Percentiles rank a stretch among this genome's conserved stretches.
phyloP scores from a whole-genome alignment of 805 yeast genomes.

The Saccharomyces paradoxus region DNA sequence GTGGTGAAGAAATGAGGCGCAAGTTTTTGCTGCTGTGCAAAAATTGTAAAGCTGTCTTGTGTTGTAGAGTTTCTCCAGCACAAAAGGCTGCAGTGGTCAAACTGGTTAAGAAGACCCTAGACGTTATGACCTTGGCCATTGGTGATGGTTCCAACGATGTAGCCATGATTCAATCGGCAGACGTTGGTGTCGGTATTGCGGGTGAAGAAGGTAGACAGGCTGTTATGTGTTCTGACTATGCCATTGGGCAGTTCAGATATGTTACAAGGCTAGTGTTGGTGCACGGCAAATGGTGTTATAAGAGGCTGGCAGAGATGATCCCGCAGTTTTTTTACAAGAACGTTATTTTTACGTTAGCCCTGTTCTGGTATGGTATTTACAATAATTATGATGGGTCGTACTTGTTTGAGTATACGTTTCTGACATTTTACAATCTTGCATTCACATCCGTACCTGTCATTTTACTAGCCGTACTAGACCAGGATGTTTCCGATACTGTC shows the following conservation, averaged over 20 bases:
- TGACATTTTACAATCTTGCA: constrained; percentile 77
- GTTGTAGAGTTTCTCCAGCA: constrained; percentile 84
- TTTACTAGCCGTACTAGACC: constrained; percentile 69
- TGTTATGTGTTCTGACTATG: constrained; percentile 82
- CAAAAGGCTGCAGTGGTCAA: constrained; percentile 79
- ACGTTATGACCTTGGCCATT: constrained; percentile 79
- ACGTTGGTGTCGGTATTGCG: constrained; percentile 83
- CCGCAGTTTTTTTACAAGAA: constrained; percentile 77
- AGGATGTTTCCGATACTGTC: constrained; percentile 65
- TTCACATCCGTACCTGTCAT: constrained; percentile 77
- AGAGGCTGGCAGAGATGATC: constrained; percentile 74
- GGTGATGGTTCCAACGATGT: constrained; percentile 90
- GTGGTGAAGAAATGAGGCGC: constrained; percentile 37
- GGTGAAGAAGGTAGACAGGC: constrained; percentile 92
- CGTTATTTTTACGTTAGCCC: constrained; percentile 62
- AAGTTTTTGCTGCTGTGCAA: constrained; percentile 67
- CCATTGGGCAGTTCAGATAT: constrained; percentile 77
- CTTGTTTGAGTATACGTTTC: constrained; percentile 66
- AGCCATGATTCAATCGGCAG: constrained; percentile 84
- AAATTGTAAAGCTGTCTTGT: constrained; percentile 72
- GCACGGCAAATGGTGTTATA: constrained; percentile 84
- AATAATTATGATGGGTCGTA: constrained; percentile 74
- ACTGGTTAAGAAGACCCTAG: constrained; percentile 62
- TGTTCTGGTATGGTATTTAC: constrained; percentile 75
- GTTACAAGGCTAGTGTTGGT: constrained; percentile 57